These are phyloP conservation scores for Eucalyptus decipiens DNA, from an alignment of 345 rosid genomes.

Conservation along the genomic window DNA sequence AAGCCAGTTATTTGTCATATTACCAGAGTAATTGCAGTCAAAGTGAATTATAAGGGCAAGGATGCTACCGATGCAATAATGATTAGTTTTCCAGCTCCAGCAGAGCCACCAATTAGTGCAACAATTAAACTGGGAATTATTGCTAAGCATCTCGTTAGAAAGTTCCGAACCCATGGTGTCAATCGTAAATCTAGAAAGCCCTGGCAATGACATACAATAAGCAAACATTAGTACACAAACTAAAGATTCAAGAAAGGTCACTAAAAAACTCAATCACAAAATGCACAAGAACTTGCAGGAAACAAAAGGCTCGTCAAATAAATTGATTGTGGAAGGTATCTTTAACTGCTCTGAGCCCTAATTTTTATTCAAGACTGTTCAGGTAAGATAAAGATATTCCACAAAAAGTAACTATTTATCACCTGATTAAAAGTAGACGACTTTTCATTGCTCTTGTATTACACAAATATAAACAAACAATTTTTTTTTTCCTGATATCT, in stretches of 20 bases:
- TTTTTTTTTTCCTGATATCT: not conserved
- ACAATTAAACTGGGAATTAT: constrained; percentile 90
- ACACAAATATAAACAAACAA: not conserved
- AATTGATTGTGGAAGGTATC: not conserved
- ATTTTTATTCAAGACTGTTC: not conserved
- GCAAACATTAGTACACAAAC: not conserved
- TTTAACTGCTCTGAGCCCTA: not conserved
- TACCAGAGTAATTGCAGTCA: not conserved
- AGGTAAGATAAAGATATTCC: not conserved
- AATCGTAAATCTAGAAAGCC: constrained; percentile 81
- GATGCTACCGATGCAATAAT: constrained; percentile 78
- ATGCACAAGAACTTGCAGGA: not conserved
- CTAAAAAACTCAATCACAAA: not conserved
- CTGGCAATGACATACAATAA: not conserved
- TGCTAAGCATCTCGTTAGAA: constrained; percentile 80
- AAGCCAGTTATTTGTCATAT: not conserved
- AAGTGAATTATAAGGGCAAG: not conserved
- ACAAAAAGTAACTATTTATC: not conserved
- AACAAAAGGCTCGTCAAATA: not conserved
- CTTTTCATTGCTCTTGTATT: not conserved
- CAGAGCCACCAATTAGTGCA: constrained; percentile 80
- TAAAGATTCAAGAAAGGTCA: not conserved
- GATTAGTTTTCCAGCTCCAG: constrained; percentile 85
- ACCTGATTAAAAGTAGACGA: not conserved
- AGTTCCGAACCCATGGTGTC: constrained; percentile 76